phyloP scores from a whole-genome alignment of 2,329 filamentous ascomycete species.

The Microcyclospora pomicola region DNA sequence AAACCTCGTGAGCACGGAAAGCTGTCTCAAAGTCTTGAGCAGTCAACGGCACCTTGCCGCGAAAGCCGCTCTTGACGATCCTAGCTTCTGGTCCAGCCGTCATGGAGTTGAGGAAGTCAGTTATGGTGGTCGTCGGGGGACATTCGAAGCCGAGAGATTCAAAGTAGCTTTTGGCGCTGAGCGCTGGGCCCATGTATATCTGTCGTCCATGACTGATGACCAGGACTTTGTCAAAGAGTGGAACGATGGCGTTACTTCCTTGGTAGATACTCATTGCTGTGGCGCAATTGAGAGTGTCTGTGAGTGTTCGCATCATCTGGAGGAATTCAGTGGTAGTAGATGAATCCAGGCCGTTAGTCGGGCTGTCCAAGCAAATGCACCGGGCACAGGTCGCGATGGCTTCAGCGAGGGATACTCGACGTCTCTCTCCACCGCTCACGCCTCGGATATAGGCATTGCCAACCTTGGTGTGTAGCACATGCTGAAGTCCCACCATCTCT shows the following conservation, averaged over 20 bases:
- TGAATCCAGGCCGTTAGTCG: constrained; percentile 51
- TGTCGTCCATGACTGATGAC: constrained; percentile 53
- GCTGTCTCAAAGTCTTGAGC: constrained; percentile 31
- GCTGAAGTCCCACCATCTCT: constrained; percentile 42
- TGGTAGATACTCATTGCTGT: constrained; percentile 56
- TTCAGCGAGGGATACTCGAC: constrained; percentile 56
- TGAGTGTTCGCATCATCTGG: constrained; percentile 49
- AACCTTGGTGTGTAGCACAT: constrained; percentile 51
- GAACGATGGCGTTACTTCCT: constrained; percentile 55
- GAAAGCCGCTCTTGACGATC: constrained; percentile 29
- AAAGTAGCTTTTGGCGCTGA: constrained; percentile 50
- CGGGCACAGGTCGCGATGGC: constrained; percentile 43
- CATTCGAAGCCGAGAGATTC: constrained; percentile 51
- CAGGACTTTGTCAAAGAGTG: constrained; percentile 57
- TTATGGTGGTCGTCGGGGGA: constrained; percentile 47
- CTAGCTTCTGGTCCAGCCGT: constrained; percentile 40
- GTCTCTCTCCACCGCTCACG: constrained; percentile 54
- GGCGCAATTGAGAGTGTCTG: constrained; percentile 45
- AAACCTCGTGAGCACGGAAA: constrained; percentile 45
- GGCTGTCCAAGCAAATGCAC: constrained; percentile 55
- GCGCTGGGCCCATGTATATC: constrained; percentile 49
- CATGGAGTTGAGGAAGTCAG: constrained; percentile 52
- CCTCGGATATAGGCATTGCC: constrained; percentile 54
- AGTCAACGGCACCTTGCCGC: constrained; percentile 31
- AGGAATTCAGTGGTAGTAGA: constrained; percentile 43